Conservation (phyloP, 2,329 filamentous ascomycete genomes). For the Colletotrichum limetticola region DNA sequence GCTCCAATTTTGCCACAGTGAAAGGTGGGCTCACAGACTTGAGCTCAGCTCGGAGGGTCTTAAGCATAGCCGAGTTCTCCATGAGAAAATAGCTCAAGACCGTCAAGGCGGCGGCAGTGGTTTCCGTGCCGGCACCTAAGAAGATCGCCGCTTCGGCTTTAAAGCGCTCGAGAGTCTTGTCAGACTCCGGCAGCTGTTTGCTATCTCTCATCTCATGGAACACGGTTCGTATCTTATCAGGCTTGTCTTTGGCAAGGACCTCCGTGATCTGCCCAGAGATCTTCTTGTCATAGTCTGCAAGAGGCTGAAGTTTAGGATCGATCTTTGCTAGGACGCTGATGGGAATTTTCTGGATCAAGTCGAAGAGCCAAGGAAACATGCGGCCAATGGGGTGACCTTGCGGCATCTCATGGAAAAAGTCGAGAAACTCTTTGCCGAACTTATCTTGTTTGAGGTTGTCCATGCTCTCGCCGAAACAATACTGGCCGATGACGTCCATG, state of each 20-base stretch:
- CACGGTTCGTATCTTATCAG: constrained; percentile 40
- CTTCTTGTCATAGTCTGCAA: constrained; percentile 31
- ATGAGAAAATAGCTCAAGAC: constrained; percentile 47
- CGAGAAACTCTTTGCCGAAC: constrained; percentile 44
- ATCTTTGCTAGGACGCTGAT: constrained; percentile 24
- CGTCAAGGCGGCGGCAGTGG: constrained; percentile 46
- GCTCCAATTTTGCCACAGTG: constrained; percentile 21
- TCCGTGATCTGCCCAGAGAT: constrained; percentile 31
- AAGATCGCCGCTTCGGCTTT: constrained; percentile 43
- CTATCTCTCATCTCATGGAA: constrained; percentile 46
- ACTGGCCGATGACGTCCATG: constrained; percentile 49
- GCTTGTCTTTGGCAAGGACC: background rate
- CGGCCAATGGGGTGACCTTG: constrained; percentile 31
- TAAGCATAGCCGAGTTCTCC: constrained; percentile 39
- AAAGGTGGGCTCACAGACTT: constrained; percentile 43
- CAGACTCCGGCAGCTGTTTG: constrained; percentile 24
- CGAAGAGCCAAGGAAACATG: constrained; percentile 37
- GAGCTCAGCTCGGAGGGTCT: constrained; percentile 41
- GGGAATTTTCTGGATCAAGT: constrained; percentile 35
- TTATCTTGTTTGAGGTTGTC: constrained; percentile 35
- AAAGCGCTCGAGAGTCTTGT: constrained; percentile 35
- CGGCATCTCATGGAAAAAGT: constrained; percentile 39
- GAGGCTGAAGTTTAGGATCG: constrained; percentile 30
- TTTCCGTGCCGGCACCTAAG: constrained; percentile 66
- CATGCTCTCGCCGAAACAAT: constrained; percentile 41